A percentile compares a stretch with the other conserved stretches of the same genome.
Conservation (phyloP, 140 eudicot species). For the Bidens hawaiensis region DNA sequence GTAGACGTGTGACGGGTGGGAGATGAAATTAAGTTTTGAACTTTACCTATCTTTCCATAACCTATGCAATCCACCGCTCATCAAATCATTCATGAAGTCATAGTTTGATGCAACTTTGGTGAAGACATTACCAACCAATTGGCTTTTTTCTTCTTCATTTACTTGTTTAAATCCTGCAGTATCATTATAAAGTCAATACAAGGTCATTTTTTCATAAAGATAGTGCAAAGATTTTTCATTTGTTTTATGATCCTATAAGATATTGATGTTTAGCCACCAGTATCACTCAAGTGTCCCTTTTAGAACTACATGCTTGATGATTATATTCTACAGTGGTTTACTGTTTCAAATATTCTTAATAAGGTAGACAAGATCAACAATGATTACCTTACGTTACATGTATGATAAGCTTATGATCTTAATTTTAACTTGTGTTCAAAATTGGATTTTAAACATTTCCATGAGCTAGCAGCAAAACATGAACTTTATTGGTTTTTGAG, state of each 20-base stretch:
- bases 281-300: no score
- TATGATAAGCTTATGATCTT: not conserved
- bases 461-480: no score
- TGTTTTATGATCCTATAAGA: no score
- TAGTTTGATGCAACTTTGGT: constrained; percentile 84
- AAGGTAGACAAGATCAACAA: not conserved
- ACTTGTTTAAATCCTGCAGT: constrained; percentile 84
- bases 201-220: not conserved
- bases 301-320: no score
- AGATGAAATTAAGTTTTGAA: not conserved
- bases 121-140: constrained; percentile 88
- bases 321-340: not conserved
- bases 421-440: no score
- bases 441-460: no score
- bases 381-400: not conserved
- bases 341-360: not conserved
- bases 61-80: constrained; percentile 96
- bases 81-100: constrained; percentile 94
- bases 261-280: no score
- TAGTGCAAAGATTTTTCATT: no score
- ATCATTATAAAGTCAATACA: constrained; percentile 3
- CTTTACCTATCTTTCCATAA: constrained; percentile 56
- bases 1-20: not conserved
- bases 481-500: no score
- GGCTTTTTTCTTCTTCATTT: constrained; percentile 83